These are phyloP conservation scores for Yamadazyma epiphylla DNA, from an alignment of 1,139 yeast genomes.

Conservation along the genomic window DNA sequence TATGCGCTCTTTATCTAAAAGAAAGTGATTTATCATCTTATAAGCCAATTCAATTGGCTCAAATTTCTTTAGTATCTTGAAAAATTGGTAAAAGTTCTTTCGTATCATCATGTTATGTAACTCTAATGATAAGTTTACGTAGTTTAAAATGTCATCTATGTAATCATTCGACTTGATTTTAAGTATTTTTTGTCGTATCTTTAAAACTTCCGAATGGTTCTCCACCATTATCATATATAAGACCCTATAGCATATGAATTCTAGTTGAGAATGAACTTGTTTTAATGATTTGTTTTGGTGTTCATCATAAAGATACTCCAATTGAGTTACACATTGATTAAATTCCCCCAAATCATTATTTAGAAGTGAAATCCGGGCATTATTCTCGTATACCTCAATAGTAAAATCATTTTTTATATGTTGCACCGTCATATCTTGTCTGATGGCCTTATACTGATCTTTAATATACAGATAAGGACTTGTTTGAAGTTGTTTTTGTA, in stretches of 20 bases:
- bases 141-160: conserved; percentile 14
- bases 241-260: conserved; percentile 73
- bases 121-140: conserved; percentile 22
- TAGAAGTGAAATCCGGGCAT: conserved; percentile 82
- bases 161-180: conserved; percentile 6
- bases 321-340: conserved; percentile 89
- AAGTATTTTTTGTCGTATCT: conserved; percentile 22
- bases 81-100: conserved; percentile 53
- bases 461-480: conserved; percentile 72
- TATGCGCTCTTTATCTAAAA: conserved; percentile 54
- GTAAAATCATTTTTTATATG: conserved; percentile 79
- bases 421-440: conserved; percentile 94
- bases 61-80: conserved; percentile 34
- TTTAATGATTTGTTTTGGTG: conserved; percentile 4
- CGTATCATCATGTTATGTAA: conserved; percentile 20
- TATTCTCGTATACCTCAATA: conserved; percentile 75
- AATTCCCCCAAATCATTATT: conserved; percentile 88
- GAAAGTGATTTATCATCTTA: conserved; percentile 35
- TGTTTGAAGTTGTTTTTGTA: conserved; percentile 44
- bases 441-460: conserved; percentile 84
- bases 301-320: conserved; percentile 55
- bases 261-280: conserved; percentile 31
- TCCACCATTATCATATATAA: conserved; percentile 77
- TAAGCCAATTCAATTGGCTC: conserved; percentile 18
- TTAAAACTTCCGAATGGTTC: conserved; percentile 49